Evolutionary conservation across 140 eudicot species (phyloP).

Genomic region (Erigeron philadelphicus): DNA sequence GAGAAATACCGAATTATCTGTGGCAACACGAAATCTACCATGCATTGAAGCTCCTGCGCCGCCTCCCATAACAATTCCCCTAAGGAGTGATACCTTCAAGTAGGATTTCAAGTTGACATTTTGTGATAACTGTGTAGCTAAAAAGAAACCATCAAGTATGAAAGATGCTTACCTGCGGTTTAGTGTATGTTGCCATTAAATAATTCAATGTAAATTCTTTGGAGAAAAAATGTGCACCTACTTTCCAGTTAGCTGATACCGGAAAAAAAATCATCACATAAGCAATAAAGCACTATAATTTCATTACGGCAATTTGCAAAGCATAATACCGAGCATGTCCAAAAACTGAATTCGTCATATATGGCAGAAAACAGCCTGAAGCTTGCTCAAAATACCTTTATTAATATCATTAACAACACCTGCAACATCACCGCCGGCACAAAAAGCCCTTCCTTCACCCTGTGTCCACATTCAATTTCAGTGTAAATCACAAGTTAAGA

Average conservation of each 20-base stretch:
- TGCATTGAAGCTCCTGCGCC: constrained; percentile 91
- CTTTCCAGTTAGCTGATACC: constrained; percentile 63
- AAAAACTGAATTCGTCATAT: neutral
- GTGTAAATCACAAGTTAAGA: neutral
- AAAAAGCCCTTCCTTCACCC: constrained; percentile 92
- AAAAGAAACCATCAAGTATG: neutral
- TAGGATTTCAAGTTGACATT: constrained; percentile 24
- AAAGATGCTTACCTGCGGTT: constrained; percentile 66
- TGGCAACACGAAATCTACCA: constrained; percentile 93
- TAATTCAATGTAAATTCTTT: constrained; percentile 71
- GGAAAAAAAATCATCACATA: constrained; percentile 11
- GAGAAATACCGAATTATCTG: constrained; percentile 77
- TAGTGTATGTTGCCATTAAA: constrained; percentile 76
- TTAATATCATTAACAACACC: constrained; percentile 59
- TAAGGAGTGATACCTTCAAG: constrained; percentile 75
- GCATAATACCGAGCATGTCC: neutral
- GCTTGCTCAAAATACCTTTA: constrained; percentile 36
- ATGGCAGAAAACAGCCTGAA: neutral
- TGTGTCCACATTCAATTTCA: constrained; percentile 22
- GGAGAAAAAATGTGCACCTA: constrained; percentile 58
- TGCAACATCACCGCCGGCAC: constrained; percentile 98
- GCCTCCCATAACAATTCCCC: constrained; percentile 98
- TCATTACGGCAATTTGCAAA: neutral
- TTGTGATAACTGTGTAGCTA: neutral
- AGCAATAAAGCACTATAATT: constrained; percentile 18